Conservation (phyloP, 1,284 basidiomycete genomes). For the Leccinum proliferum region DNA sequence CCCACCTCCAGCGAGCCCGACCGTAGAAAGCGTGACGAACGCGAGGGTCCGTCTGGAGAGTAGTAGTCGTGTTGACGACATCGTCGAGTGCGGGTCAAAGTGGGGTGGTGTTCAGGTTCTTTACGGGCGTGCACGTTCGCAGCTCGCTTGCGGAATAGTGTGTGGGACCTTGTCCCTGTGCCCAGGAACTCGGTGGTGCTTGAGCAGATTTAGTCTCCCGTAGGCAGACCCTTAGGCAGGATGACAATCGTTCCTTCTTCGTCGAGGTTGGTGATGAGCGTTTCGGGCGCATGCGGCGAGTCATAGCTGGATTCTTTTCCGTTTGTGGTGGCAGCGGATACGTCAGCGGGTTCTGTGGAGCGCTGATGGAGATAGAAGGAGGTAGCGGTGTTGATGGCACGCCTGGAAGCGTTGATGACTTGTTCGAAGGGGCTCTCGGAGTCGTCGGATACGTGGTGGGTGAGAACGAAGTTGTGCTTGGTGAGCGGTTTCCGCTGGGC, state of each 20-base stretch:
- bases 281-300: slow-evolving; percentile 40
- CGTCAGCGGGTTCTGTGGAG: slow-evolving; percentile 44
- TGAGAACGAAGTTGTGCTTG: slow-evolving; percentile 42
- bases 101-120: neutral
- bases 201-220: neutral
- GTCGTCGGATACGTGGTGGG: slow-evolving; percentile 52
- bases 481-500: slow-evolving; percentile 42
- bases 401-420: slow-evolving; percentile 43
- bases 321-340: slow-evolving; percentile 27
- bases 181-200: neutral
- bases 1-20: slow-evolving; percentile 48
- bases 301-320: slow-evolving; percentile 65
- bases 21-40: slow-evolving; percentile 45
- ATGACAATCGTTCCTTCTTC: too few relatives aligned
- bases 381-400: slow-evolving; percentile 28
- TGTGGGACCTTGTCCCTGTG: neutral
- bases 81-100: neutral
- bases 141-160: neutral
- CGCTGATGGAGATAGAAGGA: slow-evolving; percentile 56
- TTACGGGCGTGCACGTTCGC: neutral
- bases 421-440: slow-evolving; percentile 66
- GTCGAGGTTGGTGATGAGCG: too few relatives aligned
- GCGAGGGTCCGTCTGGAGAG: slow-evolving; percentile 52
- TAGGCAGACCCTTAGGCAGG: too few relatives aligned
- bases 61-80: slow-evolving; percentile 35